Evolutionary conservation across 495 filamentous ascomycete species (phyloP).

Genomic region (Lophium mytilinum): DNA sequence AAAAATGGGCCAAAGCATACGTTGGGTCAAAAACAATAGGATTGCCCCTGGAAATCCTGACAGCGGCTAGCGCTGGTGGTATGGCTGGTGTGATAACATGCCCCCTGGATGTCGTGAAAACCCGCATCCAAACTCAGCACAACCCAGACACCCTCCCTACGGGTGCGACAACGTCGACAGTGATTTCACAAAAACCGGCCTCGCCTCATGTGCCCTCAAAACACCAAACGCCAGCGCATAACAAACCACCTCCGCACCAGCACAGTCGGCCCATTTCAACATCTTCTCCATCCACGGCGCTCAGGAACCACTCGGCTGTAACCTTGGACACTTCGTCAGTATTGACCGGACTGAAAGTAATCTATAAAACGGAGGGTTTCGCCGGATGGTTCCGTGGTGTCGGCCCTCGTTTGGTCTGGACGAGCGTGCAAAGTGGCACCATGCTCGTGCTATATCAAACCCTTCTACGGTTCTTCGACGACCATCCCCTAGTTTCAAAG

Average conservation of each 20-base stretch:
- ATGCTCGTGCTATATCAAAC: slow-evolving; percentile 96
- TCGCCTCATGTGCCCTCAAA: background rate
- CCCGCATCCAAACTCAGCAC: slow-evolving; percentile 90
- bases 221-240: slow-evolving; percentile 10
- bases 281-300: slow-evolving; percentile 70
- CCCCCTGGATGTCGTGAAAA: slow-evolving; percentile 96
- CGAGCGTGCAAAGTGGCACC: slow-evolving; percentile 89
- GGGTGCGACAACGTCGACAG: background rate
- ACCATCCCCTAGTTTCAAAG: slow-evolving; percentile 28
- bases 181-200: background rate
- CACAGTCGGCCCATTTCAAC: slow-evolving; percentile 66
- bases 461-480: slow-evolving; percentile 67
- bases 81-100: slow-evolving; percentile 92
- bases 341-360: slow-evolving; percentile 70
- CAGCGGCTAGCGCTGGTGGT: slow-evolving; percentile 84
- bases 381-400: slow-evolving; percentile 92
- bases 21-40: slow-evolving; percentile 71
- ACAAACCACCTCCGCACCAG: slow-evolving; percentile 9
- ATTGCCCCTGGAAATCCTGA: slow-evolving; percentile 73
- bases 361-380: slow-evolving; percentile 82
- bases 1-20: slow-evolving; percentile 68
- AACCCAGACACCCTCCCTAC: slow-evolving; percentile 21
- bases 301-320: slow-evolving; percentile 61
- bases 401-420: slow-evolving; percentile 92
- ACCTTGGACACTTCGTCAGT: slow-evolving; percentile 83